Conservation (phyloP, 2,329 filamentous ascomycete species). For the Ambrosiella cleistominuta region DNA sequence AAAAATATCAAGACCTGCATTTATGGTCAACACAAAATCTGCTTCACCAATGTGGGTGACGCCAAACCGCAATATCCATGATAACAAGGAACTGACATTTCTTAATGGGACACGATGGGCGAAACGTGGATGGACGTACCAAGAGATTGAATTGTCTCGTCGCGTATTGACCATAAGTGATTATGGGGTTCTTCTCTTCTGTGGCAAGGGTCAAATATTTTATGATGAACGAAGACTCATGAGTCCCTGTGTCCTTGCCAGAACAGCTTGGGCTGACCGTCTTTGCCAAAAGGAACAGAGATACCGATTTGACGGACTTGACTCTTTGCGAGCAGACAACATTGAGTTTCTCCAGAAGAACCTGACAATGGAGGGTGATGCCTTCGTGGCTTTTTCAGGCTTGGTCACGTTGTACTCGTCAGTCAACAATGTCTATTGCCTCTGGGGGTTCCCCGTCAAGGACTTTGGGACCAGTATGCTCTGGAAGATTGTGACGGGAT, state of each 20-base stretch:
- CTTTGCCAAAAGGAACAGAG: background rate
- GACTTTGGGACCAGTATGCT: background rate
- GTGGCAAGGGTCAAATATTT: background rate
- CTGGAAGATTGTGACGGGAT: background rate
- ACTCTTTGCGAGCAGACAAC: background rate
- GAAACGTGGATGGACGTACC: background rate
- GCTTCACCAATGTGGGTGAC: background rate
- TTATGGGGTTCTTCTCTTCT: background rate
- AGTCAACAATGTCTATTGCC: background rate
- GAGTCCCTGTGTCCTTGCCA: background rate
- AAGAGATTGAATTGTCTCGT: background rate
- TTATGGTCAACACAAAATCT: background rate
- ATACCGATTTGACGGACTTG: too few relatives aligned
- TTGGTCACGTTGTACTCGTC: background rate
- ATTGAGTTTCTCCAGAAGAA: background rate
- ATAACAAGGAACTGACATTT: background rate
- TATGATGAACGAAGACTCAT: background rate
- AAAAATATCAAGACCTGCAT: background rate
- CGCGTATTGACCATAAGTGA: background rate
- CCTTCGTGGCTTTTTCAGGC: background rate
- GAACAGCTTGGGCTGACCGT: too few relatives aligned
- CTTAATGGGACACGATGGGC: background rate
- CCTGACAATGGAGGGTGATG: background rate
- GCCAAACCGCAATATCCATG: background rate
- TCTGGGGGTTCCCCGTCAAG: background rate